These are phyloP conservation scores for Cercophora samala DNA, from an alignment of 495 filamentous ascomycete genomes.

Conservation along the genomic window DNA sequence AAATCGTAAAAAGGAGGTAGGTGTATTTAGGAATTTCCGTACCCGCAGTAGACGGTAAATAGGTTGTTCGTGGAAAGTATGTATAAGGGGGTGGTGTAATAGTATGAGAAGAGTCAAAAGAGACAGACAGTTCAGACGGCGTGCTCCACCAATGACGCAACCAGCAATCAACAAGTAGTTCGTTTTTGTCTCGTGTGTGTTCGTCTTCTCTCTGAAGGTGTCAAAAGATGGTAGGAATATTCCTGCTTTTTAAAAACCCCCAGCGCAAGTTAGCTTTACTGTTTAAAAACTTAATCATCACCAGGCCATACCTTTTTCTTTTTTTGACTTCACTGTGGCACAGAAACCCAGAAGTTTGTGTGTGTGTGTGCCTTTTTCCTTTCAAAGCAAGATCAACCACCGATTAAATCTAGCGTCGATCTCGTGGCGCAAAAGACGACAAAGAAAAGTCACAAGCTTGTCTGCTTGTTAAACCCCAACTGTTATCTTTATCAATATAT, in stretches of 20 bases:
- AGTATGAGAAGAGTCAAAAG: not conserved
- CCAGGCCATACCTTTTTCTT: no score
- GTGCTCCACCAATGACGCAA: slow-evolving; percentile 34
- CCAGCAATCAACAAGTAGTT: slow-evolving; percentile 1
- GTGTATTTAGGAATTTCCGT: not conserved
- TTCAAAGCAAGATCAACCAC: not conserved
- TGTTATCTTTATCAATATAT: not conserved
- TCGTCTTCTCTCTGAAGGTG: no score
- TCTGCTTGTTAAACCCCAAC: not conserved
- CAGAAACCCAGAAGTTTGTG: not conserved
- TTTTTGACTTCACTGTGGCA: no score
- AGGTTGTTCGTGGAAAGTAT: not conserved
- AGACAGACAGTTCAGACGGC: slow-evolving; percentile 4
- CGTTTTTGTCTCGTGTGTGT: no score
- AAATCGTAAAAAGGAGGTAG: not conserved
- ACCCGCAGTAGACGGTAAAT: not conserved
- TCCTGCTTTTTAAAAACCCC: no score
- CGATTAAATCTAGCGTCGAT: not conserved
- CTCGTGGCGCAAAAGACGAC: not conserved
- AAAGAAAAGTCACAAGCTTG: not conserved
- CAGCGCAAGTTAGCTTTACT: no score
- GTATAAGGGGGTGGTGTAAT: not conserved
- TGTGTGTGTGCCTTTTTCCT: no score
- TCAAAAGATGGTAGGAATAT: no score
- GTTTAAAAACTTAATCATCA: no score